These are phyloP conservation scores for Peronospora belbahrii DNA, from an alignment of 352 stramenopile species.

Conservation along the genomic window DNA sequence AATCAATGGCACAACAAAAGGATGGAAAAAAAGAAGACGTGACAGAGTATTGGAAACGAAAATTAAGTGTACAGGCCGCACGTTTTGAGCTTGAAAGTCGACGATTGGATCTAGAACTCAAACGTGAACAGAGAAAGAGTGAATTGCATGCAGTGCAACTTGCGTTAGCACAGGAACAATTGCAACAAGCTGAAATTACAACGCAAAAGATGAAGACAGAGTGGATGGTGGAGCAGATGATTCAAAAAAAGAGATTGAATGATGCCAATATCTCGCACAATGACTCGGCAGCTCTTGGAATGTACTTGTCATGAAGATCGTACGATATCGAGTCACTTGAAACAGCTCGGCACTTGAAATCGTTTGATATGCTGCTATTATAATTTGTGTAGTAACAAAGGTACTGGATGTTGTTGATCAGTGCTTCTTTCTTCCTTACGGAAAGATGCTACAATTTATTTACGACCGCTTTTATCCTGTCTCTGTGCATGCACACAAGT, in stretches of 20 bases:
- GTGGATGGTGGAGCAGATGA: slow-evolving; percentile 44
- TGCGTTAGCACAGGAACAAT: slow-evolving; percentile 39
- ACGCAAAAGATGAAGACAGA: slow-evolving; percentile 46
- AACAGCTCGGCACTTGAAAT: slow-evolving; percentile 1
- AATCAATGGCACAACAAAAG: slow-evolving; percentile 1
- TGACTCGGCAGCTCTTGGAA: slow-evolving; percentile 22
- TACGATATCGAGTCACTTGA: slow-evolving; percentile 16
- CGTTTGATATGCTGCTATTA: neutral
- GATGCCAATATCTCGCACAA: slow-evolving; percentile 38
- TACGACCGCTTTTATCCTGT: too few species aligned
- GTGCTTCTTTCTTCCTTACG: slow-evolving; percentile 8
- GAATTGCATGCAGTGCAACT: slow-evolving; percentile 42
- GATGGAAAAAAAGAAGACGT: neutral
- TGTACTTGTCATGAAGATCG: slow-evolving; percentile 23
- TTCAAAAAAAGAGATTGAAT: slow-evolving; percentile 44
- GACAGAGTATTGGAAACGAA: slow-evolving; percentile 34
- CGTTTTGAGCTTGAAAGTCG: slow-evolving; percentile 36
- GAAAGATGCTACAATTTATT: neutral
- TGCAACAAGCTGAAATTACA: slow-evolving; percentile 39
- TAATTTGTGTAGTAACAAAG: too few species aligned
- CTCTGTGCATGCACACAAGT: neutral
- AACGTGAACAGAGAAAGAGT: slow-evolving; percentile 29
- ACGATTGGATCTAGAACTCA: slow-evolving; percentile 38
- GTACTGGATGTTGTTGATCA: too few species aligned
- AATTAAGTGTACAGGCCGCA: slow-evolving; percentile 34